Base-by-base conservation (phyloP, 2,329 filamentous ascomycete genomes). In the Fusarium newnesense region DNA sequence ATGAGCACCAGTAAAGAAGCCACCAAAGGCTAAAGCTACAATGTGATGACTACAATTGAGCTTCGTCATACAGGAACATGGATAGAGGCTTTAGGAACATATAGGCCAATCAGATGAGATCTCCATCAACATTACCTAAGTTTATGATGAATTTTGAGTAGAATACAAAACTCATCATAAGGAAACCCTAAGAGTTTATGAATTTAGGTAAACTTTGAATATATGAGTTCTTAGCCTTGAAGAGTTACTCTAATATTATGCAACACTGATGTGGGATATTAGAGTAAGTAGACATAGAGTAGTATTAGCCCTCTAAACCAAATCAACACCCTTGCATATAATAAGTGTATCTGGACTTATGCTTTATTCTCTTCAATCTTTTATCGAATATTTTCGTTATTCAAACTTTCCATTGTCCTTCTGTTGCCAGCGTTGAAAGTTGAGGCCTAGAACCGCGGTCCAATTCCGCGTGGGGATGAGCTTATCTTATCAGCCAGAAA, bases 401-500 rank as follows among this genome's bases (percentile, higher is more conserved):
- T 7, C 6, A 8, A 15, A 19, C 9, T 21, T 21, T 9, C 2
- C 10, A 36, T 34, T 21, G 34, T 21, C 28, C 24, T 32, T 5
- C 10, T 47, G 8, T 50, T 44, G 16, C 39, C 9, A 42, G 37
- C 32, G 7, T 47, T 30, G 32, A 26, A n/a, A 37, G 34, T n/a
- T 4, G 19, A n/a, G 34, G n/a, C 39, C 34, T n/a, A 53, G 64
- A 58, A 52, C 32, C 18, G 69, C 71, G 71, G 71, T 24, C 47
- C 39, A 59, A 73, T 73, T 73, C 71, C 71, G 70, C 63, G 28
- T 36, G 50, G 40, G 42, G 49, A 32, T 32, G 19, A 19, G 43
- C 67, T 73, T 73, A 73, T 73, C 71, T 73, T 73, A 73, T 73
- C 71, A 53, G 63, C 32, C 46, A 68, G 54, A 74, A 74, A 69